Evolutionary conservation across 148 eudicot species (phyloP).

Genomic region (Amaranthus cruentus): DNA sequence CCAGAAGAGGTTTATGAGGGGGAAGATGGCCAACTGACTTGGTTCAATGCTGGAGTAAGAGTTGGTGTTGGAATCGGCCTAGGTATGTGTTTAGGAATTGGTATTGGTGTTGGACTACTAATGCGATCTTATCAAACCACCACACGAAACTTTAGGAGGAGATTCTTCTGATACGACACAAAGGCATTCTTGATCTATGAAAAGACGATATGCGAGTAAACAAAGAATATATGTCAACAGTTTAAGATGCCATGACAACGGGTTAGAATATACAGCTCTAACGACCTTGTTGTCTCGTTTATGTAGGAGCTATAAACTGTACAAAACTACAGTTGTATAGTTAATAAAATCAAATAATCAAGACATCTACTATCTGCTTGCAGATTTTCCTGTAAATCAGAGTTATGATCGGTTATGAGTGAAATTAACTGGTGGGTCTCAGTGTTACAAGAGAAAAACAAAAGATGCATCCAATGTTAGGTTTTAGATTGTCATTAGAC

Average conservation of each 20-base stretch:
- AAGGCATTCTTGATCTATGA: neutral
- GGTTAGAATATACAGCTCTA: neutral
- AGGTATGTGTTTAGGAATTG: slow-evolving; percentile 56
- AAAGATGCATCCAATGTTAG: neutral
- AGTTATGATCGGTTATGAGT: neutral
- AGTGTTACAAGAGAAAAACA: neutral
- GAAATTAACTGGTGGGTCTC: slow-evolving; percentile 9
- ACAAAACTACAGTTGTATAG: slow-evolving; percentile 3
- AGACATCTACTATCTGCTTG: neutral
- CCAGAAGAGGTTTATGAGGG: slow-evolving; percentile 32
- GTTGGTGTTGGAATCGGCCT: slow-evolving; percentile 61
- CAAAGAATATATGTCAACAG: neutral
- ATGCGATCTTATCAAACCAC: slow-evolving; percentile 59
- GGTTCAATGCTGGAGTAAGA: slow-evolving; percentile 61
- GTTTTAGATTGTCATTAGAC: slow-evolving; percentile 6
- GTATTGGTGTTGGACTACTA: slow-evolving; percentile 53
- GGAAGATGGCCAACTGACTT: slow-evolving; percentile 51
- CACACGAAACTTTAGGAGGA: slow-evolving; percentile 42
- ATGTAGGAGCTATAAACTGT: slow-evolving; percentile 6
- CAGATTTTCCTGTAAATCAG: neutral
- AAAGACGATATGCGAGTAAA: neutral
- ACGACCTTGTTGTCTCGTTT: slow-evolving; percentile 1
- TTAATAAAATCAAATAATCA: slow-evolving; percentile 6
- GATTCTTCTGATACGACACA: slow-evolving; percentile 28
- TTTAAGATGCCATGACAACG: neutral